Evolutionary conservation across 257 asterid species (phyloP).

Genomic region (Galeopsis tetrahit): DNA sequence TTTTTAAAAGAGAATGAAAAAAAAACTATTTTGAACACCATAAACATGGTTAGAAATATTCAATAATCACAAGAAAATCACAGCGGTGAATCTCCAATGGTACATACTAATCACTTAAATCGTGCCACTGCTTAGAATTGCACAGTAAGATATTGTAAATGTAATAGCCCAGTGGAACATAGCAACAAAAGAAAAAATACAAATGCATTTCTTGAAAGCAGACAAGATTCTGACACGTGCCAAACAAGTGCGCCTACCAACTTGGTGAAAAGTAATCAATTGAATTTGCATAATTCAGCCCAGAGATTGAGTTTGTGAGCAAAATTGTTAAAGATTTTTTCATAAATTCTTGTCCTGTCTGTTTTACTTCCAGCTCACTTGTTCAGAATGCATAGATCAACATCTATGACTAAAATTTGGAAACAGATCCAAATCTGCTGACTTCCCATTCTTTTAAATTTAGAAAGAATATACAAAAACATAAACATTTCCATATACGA

Average conservation of each 20-base stretch:
- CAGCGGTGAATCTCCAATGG: not conserved
- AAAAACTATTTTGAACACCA: not conserved
- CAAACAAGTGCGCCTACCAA: not conserved
- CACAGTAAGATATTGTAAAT: not conserved
- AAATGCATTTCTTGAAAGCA: conserved; percentile 16
- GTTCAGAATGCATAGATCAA: not conserved
- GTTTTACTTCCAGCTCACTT: not conserved
- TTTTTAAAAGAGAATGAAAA: not conserved
- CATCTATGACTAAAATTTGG: conserved; percentile 15
- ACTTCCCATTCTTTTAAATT: not conserved
- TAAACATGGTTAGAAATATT: not conserved
- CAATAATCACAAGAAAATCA: not conserved
- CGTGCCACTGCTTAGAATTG: not conserved
- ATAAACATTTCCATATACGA: not conserved
- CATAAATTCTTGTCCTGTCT: conserved; percentile 3
- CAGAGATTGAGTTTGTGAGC: not conserved
- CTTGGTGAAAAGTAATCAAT: not conserved
- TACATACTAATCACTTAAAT: not conserved
- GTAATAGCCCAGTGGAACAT: conserved; percentile 2
- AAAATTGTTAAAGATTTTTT: conserved; percentile 4
- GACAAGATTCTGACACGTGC: not conserved
- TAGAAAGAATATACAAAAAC: not conserved
- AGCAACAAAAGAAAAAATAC: not conserved
- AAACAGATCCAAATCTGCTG: conserved; percentile 13
- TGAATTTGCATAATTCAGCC: conserved; percentile 12